Conservation (phyloP, 352 stramenopile genomes). For the Elongisporangium undulatum region DNA sequence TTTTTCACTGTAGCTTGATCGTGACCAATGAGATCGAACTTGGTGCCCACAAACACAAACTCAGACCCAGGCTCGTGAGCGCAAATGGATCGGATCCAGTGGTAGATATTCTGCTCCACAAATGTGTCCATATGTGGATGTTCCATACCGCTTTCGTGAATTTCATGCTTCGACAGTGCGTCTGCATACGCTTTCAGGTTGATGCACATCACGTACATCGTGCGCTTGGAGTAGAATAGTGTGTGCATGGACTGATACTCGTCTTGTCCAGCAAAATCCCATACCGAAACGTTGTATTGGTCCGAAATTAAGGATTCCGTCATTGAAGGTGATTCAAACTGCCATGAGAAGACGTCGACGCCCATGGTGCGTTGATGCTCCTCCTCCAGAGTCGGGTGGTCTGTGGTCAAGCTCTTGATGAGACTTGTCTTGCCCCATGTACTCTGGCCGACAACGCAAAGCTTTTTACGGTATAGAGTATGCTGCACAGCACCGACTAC, state of each 20-base stretch:
- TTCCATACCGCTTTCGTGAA: no score
- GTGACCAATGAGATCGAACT: not conserved
- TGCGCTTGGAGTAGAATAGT: not conserved
- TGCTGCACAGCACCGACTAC: no score
- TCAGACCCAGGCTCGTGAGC: not conserved
- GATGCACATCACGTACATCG: not conserved
- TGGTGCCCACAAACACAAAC: not conserved
- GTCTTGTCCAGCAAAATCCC: conserved; percentile 4
- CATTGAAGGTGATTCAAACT: conserved; percentile 10
- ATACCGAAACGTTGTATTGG: conserved; percentile 6
- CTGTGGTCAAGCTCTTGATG: conserved; percentile 17
- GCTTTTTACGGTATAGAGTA: no score
- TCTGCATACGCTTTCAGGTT: not conserved
- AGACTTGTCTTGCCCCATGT: conserved; percentile 23
- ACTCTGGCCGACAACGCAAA: no score
- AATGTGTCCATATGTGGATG: no score
- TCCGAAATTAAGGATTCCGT: not conserved
- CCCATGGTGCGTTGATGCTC: conserved; percentile 24
- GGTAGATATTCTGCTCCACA: not conserved
- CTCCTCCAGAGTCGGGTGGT: conserved; percentile 9
- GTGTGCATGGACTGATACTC: not conserved
- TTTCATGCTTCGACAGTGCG: no score
- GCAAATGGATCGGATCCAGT: not conserved
- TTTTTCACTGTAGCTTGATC: no score
- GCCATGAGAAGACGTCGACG: conserved; percentile 25